phyloP scores from a whole-genome alignment of 257 asterid genomes.

The Capsicum chinense region DNA sequence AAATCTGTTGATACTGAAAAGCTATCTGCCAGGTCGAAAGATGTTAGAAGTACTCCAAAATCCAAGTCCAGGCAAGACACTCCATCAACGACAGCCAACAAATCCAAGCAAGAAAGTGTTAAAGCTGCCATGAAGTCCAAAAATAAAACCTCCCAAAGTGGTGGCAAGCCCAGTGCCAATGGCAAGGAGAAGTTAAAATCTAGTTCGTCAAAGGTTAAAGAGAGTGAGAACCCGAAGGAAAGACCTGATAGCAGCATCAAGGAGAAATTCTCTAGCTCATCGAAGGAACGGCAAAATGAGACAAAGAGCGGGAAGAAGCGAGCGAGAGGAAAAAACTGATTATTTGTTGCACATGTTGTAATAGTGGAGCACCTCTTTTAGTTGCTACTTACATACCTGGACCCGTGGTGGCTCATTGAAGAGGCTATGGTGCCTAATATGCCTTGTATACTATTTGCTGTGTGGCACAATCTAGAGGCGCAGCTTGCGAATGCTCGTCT shows the following conservation, averaged over 20 bases:
- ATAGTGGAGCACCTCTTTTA: constrained; percentile 10
- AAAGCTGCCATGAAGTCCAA: constrained; percentile 46
- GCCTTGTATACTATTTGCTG: constrained; percentile 18
- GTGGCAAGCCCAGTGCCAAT: constrained; percentile 43
- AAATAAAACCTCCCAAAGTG: constrained; percentile 53
- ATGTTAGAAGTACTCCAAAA: constrained; percentile 48
- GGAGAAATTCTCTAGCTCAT: constrained; percentile 25
- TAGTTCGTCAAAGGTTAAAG: constrained; percentile 63
- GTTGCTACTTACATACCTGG: not conserved
- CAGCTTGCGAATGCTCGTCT: not conserved
- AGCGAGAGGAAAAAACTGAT: constrained; percentile 43
- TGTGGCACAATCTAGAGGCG: not conserved
- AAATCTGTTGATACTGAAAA: constrained; percentile 51
- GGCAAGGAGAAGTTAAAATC: constrained; percentile 49
- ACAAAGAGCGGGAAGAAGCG: constrained; percentile 64
- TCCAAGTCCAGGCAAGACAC: constrained; percentile 42
- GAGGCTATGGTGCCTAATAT: constrained; percentile 13
- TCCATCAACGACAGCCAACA: constrained; percentile 31
- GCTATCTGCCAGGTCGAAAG: constrained; percentile 59
- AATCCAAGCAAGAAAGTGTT: constrained; percentile 41
- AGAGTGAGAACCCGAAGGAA: constrained; percentile 49
- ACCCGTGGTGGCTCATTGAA: constrained; percentile 2
- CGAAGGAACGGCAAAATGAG: constrained; percentile 60
- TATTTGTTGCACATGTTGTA: constrained; percentile 12
- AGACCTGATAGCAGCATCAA: constrained; percentile 36